Evolutionary conservation across 148 eudicot species (phyloP), one percentile per base, ranked within the genome.

Genomic region (Oxyria digyna): DNA sequence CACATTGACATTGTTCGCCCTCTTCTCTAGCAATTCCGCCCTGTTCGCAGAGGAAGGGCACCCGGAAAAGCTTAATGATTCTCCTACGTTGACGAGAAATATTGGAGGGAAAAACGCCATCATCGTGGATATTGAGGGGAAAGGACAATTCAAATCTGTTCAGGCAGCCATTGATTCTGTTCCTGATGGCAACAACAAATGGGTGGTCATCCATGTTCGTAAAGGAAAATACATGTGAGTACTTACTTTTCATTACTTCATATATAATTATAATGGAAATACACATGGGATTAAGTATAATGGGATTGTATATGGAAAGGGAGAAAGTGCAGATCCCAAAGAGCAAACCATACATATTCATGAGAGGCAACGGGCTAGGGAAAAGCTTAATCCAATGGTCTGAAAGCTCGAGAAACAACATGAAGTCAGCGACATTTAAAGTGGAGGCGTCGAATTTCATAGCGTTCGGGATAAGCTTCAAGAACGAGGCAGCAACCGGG

Each of bases 151-250:
- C 66, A 86, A 79, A 74, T 83, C 87, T 12, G 73, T 93, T 66
- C 98, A 93, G 80, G 88, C 79, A 15, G 96, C 96, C 2, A 74
- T 93, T 67, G 82, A 93, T 78, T 77, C 89, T 0, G 84, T 93
- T 52, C 96, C 98, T 6, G 75, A 79, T 3, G 89, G 87, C 3
- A 89, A 93, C 73, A 55, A 85, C 31, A 70, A 85, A 24, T 93
- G 98, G 98, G 74, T 93, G 27, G 65, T 82, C 62, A 81, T 93
- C 57, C 89, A 87, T 81, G 74, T 93, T 33, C 81, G 77, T 33
- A 89, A 83, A 81, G 96, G 98, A 46, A 43, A 77, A 62, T 93
- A 84, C 74, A 82, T 86, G 96, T 91, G 4, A 15, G 18, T 48
- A 6, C 14, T 32, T 69, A 14, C 0, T 17, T 42, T 29, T 27